phyloP scores from a whole-genome alignment of 2,329 filamentous ascomycete genomes.

The Arthrinium phaeospermum region DNA sequence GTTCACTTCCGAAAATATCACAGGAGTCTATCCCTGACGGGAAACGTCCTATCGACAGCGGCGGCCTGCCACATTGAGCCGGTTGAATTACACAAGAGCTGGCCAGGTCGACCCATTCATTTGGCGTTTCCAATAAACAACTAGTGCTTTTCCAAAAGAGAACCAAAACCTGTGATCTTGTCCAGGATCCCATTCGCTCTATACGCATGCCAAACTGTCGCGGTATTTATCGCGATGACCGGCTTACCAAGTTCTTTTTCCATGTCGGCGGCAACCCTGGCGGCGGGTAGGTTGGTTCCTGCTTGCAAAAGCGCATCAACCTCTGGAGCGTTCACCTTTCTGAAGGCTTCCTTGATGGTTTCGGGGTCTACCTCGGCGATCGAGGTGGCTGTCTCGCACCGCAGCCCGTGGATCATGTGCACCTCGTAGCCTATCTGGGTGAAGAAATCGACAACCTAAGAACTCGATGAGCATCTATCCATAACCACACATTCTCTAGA shows the following conservation, averaged over 20 bases:
- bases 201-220: slow-evolving; percentile 40
- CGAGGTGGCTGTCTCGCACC: slow-evolving; percentile 34
- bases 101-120: neutral
- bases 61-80: neutral
- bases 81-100: neutral
- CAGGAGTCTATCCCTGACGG: no score
- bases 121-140: neutral
- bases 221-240: slow-evolving; percentile 41
- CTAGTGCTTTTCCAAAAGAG: slow-evolving; percentile 27
- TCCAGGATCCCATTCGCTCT: slow-evolving; percentile 35
- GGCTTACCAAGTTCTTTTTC: slow-evolving; percentile 36
- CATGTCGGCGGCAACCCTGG: slow-evolving; percentile 35
- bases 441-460: slow-evolving; percentile 38
- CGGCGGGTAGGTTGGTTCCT: slow-evolving; percentile 41
- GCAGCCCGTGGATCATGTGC: slow-evolving; percentile 35
- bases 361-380: slow-evolving; percentile 39
- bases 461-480: neutral
- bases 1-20: no score
- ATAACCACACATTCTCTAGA: neutral
- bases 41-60: no score
- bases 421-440: slow-evolving; percentile 38
- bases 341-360: slow-evolving; percentile 36
- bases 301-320: slow-evolving; percentile 38
- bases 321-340: slow-evolving; percentile 31
- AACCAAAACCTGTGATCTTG: slow-evolving; percentile 31